Base-by-base conservation (phyloP, 768 basidiomycete species). In the Tephrocybe sp. region DNA sequence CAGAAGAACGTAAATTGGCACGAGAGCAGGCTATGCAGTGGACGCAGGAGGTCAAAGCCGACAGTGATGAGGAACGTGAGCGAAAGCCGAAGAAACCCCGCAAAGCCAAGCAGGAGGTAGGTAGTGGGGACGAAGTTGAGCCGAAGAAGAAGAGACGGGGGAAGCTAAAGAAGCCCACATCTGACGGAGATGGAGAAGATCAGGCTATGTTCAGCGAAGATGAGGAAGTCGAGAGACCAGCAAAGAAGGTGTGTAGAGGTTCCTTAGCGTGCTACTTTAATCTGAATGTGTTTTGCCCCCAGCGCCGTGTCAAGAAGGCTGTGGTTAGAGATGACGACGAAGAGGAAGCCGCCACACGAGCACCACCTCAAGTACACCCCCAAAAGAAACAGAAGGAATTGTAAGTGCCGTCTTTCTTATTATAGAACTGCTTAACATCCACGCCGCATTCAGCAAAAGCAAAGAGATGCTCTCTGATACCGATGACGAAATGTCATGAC, bases 391-490 rank as follows among this genome's bases (percentile, higher is more conserved):
- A 87, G 73, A 90, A 88, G 65, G 85, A 87, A 66, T 86, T 81
- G 88, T 89, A 56, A 59, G 86, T 76, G 8, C 24, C n/a, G 8
- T 21, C 14, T 12, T 32, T 12, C 36, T 34, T 36, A 28, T n/a
- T n/a, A 32, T 34, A 9, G 33, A 24, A 37, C 23, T 56, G 38
- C 53, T 58, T 18, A 60, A 30, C 24, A 41, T 34, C 51, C 25
- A 39, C 33, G 18, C 55, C 45, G 10, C 15, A 34, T 51, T 11
- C 55, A 94, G 93, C 64, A 95, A 94, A 77, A 93, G 90, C 62
- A 93, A 91, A 68, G 93, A 86, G 60, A 79, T 84, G 67, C 81
- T 96, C 43, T 87, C 87, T 6, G 91, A 94, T 64, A 91, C 90
- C 2, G 93, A 94, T 64, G 92, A 90, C 24, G 88, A 89, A 46